Evolutionary conservation across 2,329 filamentous ascomycete genomes (phyloP), one percentile per base, ranked within the genome.

Genomic region (Anthostomella pinea): DNA sequence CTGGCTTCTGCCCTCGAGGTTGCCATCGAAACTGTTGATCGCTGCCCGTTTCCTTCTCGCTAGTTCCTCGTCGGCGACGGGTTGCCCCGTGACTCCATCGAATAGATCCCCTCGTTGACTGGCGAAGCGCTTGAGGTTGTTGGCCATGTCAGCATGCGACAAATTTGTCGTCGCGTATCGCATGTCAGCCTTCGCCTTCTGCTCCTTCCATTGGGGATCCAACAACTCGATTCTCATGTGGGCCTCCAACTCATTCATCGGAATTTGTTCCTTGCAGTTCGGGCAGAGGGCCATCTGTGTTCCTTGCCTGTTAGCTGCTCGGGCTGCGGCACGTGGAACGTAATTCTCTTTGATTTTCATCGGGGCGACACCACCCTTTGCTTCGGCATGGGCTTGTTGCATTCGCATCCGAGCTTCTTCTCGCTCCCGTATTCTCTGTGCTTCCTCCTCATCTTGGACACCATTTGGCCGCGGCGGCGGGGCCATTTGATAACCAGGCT

Each of bases 321-420:
- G 77, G 38, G 83, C 81, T 27, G 87, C 83, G 3, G 88, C 88
- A 33, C 87, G 81, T 0, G 91, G 90, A 13, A 95, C 85, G 59
- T 96, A 95, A 63, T 95, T 91, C 59, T 87, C 86, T 58, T 88
- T 85, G 60, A 97, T 96, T 62, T 90, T 91, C 80, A 95, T 90
- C 1, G 84, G 77, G 20, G 72, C 75, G 27, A 76, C 71, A 30
- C 76, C 76, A 22, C 79, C 79, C 56, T 83, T 83, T 6, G 86
- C 83, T 40, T 88, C 85, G n/a, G 83, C 80, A 56, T 89, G 83
- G 8, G 85, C 83, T 49, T 87, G 83, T 43, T 89, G 83, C 56
- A 84, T 80, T 39, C 83, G 80, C 26, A 69, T 63, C 38, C 75
- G 72, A 8, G 75, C 73, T 36, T 81, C 75, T 20, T 75, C 69